Percentiles rank a stretch among this genome's conserved stretches.
phyloP scores from a whole-genome alignment of 2,329 filamentous ascomycete species.

The Coniochaeta pulveracea region DNA sequence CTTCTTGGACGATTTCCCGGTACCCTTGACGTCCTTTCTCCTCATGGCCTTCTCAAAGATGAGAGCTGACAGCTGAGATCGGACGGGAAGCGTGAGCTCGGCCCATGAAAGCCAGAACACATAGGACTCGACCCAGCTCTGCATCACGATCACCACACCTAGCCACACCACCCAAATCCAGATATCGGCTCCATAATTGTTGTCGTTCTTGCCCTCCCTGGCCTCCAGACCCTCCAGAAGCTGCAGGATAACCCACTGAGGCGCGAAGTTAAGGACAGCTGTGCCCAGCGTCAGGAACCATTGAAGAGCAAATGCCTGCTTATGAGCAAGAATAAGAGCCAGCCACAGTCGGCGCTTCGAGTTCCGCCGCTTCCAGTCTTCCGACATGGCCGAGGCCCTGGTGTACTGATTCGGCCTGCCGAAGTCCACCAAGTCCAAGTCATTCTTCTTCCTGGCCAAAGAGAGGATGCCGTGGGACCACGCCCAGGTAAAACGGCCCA shows the following conservation, averaged over 20 bases:
- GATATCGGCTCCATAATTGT: constrained; percentile 36
- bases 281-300: constrained; percentile 42
- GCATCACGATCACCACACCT: constrained; percentile 44
- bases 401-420: constrained; percentile 46
- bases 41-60: constrained; percentile 70
- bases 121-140: constrained; percentile 52
- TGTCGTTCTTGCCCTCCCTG: constrained; percentile 24
- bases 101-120: constrained; percentile 56
- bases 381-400: constrained; percentile 36
- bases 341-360: constrained; percentile 45
- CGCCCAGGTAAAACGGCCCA: constrained; percentile 51
- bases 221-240: constrained; percentile 55
- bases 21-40: constrained; percentile 64
- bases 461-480: constrained; percentile 49
- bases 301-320: constrained; percentile 43
- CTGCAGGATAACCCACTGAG: constrained; percentile 57
- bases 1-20: constrained; percentile 33
- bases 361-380: constrained; percentile 35
- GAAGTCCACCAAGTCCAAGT: constrained; percentile 51
- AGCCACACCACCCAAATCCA: constrained; percentile 61
- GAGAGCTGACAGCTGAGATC: constrained; percentile 57
- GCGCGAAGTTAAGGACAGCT: constrained; percentile 53
- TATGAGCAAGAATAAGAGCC: constrained; percentile 47
- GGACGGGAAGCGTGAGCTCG: constrained; percentile 52
- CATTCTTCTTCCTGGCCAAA: constrained; percentile 43